Evolutionary conservation across 2,329 filamentous ascomycete species (phyloP), one percentile per base, ranked within the genome.

Genomic region (Metarhizium humberi): DNA sequence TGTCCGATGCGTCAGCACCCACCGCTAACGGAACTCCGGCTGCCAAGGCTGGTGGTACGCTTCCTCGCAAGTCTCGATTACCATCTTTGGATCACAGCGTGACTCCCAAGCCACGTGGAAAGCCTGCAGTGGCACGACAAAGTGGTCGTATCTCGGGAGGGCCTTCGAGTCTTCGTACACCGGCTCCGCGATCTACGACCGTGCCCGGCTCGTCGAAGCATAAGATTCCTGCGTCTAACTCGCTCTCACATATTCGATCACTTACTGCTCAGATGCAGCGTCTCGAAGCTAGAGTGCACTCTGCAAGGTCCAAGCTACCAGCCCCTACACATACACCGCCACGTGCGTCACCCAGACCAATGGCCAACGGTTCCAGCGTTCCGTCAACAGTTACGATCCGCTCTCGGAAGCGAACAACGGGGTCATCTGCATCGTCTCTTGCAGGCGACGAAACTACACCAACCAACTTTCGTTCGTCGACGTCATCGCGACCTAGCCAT

Each of bases 181-280:
- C 71, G 2, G 65, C 66, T 34, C 67, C 77, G 52, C 66, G 71
- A 34, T 63, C 78, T 1, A 47, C 49, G 10, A 76, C 82, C 10
- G 87, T 84, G n/a, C 73, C 83, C 50, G 75, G 81, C n/a, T 71
- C 74, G 11, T 65, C 73, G 25, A 73, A 75, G 18, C 72, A 80
- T 62, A 77, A 74, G 58, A 62, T 83, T 43, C 79, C 81, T 30
- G 75, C 77, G 53, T 85, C 78, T 58, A 83, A 76, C 59, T 97
- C 94, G 2, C 82, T 99, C 51, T 88, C 88, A 61, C 94, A 99
- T 69, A 95, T 99, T 65, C 90, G 92, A 60, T 88, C 87, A 34
- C 84, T 99, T 60, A 96, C 95, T 56, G 92, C 90, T 32, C 94
- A 97, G 73, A 96, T 97, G 91, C 90, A 96, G 71, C 89, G 90